phyloP scores from a whole-genome alignment of 2,329 filamentous ascomycete species.

The Leptographium procerum region DNA sequence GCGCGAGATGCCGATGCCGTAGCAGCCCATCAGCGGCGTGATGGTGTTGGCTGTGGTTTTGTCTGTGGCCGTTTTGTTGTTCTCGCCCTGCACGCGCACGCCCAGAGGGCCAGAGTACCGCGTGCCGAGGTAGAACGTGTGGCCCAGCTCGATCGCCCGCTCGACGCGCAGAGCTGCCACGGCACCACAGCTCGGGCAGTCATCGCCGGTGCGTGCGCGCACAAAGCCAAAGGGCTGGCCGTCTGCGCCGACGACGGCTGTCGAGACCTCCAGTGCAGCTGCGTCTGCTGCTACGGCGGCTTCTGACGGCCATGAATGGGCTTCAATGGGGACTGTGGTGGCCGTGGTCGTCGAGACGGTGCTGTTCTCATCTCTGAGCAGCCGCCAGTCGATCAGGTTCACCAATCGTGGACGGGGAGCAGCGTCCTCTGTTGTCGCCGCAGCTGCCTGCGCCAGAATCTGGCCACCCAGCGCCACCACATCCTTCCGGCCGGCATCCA shows the following conservation, averaged over 20 bases:
- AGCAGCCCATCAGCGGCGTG: slow-evolving; percentile 76
- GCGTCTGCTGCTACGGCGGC: not conserved
- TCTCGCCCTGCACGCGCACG: slow-evolving; percentile 33
- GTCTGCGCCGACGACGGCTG: not conserved
- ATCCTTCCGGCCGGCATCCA: slow-evolving; percentile 60
- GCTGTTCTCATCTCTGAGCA: slow-evolving; percentile 12
- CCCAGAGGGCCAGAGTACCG: slow-evolving; percentile 60
- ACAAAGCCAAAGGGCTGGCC: slow-evolving; percentile 48
- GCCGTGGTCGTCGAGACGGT: not conserved
- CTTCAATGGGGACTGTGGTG: not conserved
- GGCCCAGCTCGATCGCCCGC: slow-evolving; percentile 77
- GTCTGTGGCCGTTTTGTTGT: slow-evolving; percentile 2
- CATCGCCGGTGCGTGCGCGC: slow-evolving; percentile 53
- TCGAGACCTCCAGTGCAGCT: not conserved
- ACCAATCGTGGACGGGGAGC: slow-evolving; percentile 14
- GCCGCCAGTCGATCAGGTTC: slow-evolving; percentile 26
- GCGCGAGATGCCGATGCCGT: slow-evolving; percentile 87
- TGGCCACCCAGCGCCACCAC: slow-evolving; percentile 34
- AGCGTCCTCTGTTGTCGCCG: no score
- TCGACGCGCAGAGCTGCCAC: slow-evolving; percentile 50
- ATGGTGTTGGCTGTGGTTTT: slow-evolving; percentile 19
- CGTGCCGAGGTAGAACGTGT: slow-evolving; percentile 89
- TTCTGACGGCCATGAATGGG: not conserved
- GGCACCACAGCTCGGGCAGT: slow-evolving; percentile 57
- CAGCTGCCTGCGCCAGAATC: slow-evolving; percentile 38